A percentile compares a stretch with the other conserved stretches of the same genome.
These are phyloP conservation scores for Nidularia sp. DNA, from an alignment of 768 basidiomycete species.

Conservation along the genomic window DNA sequence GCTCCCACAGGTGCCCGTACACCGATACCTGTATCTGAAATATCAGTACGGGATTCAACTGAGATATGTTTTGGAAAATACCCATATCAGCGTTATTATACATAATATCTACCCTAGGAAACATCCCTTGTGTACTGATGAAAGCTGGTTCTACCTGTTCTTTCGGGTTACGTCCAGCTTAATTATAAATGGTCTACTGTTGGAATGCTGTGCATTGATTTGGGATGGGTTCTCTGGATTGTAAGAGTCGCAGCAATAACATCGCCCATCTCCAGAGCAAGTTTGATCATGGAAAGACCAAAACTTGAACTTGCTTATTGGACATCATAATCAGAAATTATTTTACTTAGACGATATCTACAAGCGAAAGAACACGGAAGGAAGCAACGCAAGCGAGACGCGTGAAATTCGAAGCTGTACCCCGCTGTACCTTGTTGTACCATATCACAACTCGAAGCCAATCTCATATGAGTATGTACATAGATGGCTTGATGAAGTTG, in stretches of 20 bases:
- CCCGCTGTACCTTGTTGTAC: too few relatives aligned
- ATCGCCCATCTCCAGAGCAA: background rate
- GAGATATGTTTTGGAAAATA: background rate
- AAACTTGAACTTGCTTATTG: background rate
- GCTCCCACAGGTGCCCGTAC: background rate
- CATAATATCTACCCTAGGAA: background rate
- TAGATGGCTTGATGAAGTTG: too few relatives aligned
- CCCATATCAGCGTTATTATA: background rate
- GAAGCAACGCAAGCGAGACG: too few relatives aligned
- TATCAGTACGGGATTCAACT: background rate
- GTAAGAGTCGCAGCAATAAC: background rate
- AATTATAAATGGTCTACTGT: background rate
- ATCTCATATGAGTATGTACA: too few relatives aligned
- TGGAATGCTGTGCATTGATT: background rate
- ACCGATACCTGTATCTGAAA: background rate
- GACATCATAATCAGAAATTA: background rate
- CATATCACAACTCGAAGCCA: too few relatives aligned
- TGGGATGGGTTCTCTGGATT: background rate
- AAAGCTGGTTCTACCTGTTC: background rate
- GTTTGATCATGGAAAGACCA: background rate
- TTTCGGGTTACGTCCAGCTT: background rate
- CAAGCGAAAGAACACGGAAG: too few relatives aligned
- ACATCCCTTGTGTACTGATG: background rate
- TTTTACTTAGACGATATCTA: too few relatives aligned
- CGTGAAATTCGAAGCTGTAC: too few relatives aligned